Evolutionary conservation across 2,329 filamentous ascomycete genomes (phyloP), one percentile per base, ranked within the genome.

Genomic region (Escovopsis sp.): DNA sequence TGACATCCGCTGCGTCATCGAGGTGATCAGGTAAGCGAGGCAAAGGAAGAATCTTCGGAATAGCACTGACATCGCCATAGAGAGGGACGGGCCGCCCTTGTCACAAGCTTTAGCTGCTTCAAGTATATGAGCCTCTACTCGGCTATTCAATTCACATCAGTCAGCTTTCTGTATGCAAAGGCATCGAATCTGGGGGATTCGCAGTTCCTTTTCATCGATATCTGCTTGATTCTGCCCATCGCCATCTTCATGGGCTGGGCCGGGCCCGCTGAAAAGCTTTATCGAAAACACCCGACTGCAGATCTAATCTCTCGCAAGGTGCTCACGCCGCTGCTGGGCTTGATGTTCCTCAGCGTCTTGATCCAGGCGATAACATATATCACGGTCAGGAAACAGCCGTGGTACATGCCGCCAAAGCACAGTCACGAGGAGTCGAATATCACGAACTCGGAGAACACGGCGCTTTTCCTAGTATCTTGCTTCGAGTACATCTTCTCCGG

Each of bases 41-140:
- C 5, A 12, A 24, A 10, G 12, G 15, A 12, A 7, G 25, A 13
- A 14, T 5, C 7, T 2, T 1, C 4, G 6, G 5, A 14, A 29
- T 10, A 24, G 13, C 36, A 35, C 51, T 62, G 48, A 62, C 47
- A 14, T 1, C 13, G 9, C 14, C 32, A 35, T 31, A 79, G 87
- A 50, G 91, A 98, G 67, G 91, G 91, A 15, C 79, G 93, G 47
- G 89, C 89, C 15, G 85, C 93, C 30, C 72, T 98, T 30, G 88
- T 96, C n/a, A 98, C 91, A 11, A 94, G 87, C 61, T 98, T 98
- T 66, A 93, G 85, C 65, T 98, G 91, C 66, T 98, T 98, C 73
- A 98, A 96, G 67, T 98, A 94, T 64, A 98, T 98, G 93, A 93
- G 84, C 53, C 65, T 98, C 49, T 98, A 98, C 67, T 96, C 88